Evolutionary conservation across 148 eudicot genomes (phyloP).

Genomic region (Vaccinium macrocarpon): DNA sequence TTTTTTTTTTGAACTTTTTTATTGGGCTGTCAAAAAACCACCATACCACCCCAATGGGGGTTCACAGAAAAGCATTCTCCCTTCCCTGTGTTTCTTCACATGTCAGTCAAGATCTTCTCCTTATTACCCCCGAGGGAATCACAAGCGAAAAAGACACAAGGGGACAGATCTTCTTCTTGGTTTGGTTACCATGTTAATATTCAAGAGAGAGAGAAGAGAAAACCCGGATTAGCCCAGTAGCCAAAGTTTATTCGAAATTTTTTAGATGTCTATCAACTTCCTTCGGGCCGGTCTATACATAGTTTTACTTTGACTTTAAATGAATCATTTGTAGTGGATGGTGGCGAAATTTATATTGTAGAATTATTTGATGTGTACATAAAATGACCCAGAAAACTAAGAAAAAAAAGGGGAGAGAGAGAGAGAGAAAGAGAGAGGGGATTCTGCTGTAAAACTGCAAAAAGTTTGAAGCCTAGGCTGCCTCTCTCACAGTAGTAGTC

Average conservation of each 20-base stretch:
- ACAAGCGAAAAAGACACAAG: not conserved
- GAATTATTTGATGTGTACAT: too few species aligned
- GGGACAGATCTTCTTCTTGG: not conserved
- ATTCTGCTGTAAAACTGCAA: not conserved
- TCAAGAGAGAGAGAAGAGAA: too few species aligned
- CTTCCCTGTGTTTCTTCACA: not conserved
- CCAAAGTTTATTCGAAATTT: too few species aligned
- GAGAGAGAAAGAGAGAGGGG: not conserved
- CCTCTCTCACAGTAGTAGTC: not conserved
- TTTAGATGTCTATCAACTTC: too few species aligned
- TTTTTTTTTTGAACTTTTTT: too few species aligned
- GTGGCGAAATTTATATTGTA: too few species aligned
- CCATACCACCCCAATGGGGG: not conserved
- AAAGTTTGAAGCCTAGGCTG: not conserved
- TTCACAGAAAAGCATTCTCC: not conserved
- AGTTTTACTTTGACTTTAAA: too few species aligned
- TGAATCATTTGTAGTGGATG: too few species aligned
- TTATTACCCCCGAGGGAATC: not conserved
- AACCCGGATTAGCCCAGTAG: too few species aligned
- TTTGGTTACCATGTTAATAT: not conserved
- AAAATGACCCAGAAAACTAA: too few species aligned
- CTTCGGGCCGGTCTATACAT: too few species aligned
- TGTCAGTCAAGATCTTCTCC: slow-evolving; percentile 1
- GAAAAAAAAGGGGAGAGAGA: not conserved
- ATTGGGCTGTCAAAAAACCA: not conserved